These are phyloP conservation scores for Exophiala sp. DNA, from an alignment of 2,329 filamentous ascomycete species.

Conservation along the genomic window DNA sequence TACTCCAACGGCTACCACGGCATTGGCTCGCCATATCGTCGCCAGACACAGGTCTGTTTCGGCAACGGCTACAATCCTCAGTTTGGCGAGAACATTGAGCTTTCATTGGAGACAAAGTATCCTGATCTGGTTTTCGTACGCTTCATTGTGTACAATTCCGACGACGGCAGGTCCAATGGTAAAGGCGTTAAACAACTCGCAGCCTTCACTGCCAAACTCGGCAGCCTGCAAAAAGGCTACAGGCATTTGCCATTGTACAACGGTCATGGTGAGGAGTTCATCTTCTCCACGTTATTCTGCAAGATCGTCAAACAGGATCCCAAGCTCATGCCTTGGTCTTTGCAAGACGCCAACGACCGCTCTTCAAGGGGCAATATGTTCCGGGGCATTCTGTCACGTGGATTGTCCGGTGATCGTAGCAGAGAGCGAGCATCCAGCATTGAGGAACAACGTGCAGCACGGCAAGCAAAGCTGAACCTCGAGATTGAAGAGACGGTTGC, in stretches of 20 bases:
- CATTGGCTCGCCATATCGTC: conserved; percentile 69
- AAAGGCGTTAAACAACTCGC: conserved; percentile 66
- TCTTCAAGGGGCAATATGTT: conserved; percentile 21
- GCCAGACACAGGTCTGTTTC: conserved; percentile 73
- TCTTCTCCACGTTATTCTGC: conserved; percentile 94
- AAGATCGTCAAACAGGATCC: conserved; percentile 64
- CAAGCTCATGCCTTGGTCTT: conserved; percentile 36
- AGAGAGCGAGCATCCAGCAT: conserved; percentile 21
- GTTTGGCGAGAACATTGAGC: conserved; percentile 75
- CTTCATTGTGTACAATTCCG: conserved; percentile 85
- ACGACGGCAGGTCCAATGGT: conserved; percentile 68
- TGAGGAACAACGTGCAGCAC: conserved; percentile 17
- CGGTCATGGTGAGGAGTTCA: conserved; percentile 82
- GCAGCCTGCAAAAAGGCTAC: conserved; percentile 84
- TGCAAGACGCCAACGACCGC: conserved; percentile 21
- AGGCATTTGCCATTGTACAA: conserved; percentile 88
- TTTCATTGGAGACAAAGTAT: conserved; percentile 87
- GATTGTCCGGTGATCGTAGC: conserved; percentile 25
- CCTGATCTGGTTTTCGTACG: conserved; percentile 90
- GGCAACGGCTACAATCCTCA: conserved; percentile 92
- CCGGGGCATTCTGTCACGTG: conserved; percentile 22
- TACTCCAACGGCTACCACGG: conserved; percentile 62
- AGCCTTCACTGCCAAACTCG: conserved; percentile 88
- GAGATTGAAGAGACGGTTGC: conserved; percentile 23
- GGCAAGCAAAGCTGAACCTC: conserved; percentile 18